Evolutionary conservation across 257 asterid genomes (phyloP), one percentile per base, ranked within the genome.

Genomic region (Buddleja alternifolia): DNA sequence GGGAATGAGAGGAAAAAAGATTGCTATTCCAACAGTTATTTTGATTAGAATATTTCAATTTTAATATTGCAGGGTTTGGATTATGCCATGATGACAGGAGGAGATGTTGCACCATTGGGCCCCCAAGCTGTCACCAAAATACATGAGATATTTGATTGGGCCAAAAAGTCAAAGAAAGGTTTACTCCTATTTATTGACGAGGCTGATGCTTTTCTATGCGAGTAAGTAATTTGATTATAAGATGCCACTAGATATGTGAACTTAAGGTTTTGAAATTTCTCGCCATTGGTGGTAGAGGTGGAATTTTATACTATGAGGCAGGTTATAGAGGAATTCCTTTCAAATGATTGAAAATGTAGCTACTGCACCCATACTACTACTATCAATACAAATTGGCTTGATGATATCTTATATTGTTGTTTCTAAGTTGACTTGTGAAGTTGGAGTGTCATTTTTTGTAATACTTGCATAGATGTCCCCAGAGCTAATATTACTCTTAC

Each of bases 41-140:
- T 20, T 44, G 15, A 48, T 20, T 21, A 1, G 21, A 32, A 61
- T 1, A 29, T 37, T 46, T 25, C 3, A 66, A 53, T 17, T 79
- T 65, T 66, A 44, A 65, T 67, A 51, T 54, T 65, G 65, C 89
- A 94, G 99, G 99, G 99, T 57, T 76, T 94, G 80, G 97, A 94
- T 77, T 94, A 94, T 87, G 99, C 99, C 66, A 84, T 91, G 99
- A 91, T 94, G 99, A 91, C 99, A 14, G 99, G 99, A 54, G 99
- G 97, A 65, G 97, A 94, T 83, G 99, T 94, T 73, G 97, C 96
- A 23, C 97, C 99, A 11, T 79, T 94, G 78, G 99, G 99, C 66
- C 77, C 96, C 53, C 95, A 89, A 82, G 97, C 96, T 63, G 99
- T 94, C 55, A 94, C 99, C 60, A 94, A 94, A 81, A 88, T 94